A percentile compares a stretch with the other conserved stretches of the same genome.
Conservation (phyloP, 495 filamentous ascomycete species). For the Clohesyomyces aquaticus region DNA sequence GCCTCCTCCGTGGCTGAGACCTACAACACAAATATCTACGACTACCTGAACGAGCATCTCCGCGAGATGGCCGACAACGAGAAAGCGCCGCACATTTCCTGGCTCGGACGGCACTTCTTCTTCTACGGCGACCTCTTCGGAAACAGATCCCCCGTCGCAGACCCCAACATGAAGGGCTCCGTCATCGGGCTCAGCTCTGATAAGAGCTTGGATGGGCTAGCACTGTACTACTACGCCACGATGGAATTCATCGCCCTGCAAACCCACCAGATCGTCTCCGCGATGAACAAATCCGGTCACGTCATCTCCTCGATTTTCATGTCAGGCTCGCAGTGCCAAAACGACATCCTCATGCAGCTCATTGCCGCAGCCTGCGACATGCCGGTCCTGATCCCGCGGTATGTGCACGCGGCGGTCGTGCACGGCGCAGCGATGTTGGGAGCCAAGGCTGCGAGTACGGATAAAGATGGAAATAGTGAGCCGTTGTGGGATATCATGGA, state of each 20-base stretch:
- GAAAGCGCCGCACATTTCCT: slow-evolving; percentile 75
- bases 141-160: slow-evolving; percentile 90
- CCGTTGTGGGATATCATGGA: slow-evolving; percentile 96
- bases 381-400: slow-evolving; percentile 88
- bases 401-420: slow-evolving; percentile 93
- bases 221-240: slow-evolving; percentile 87
- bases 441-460: slow-evolving; percentile 79
- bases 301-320: slow-evolving; percentile 91
- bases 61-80: slow-evolving; percentile 68
- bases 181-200: slow-evolving; percentile 85
- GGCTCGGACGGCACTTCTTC: slow-evolving; percentile 88
- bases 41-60: slow-evolving; percentile 89
- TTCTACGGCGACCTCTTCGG: slow-evolving; percentile 99
- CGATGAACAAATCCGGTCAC: slow-evolving; percentile 56
- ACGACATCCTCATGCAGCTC: slow-evolving; percentile 84
- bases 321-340: slow-evolving; percentile 97
- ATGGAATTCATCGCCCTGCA: slow-evolving; percentile 98
- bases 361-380: slow-evolving; percentile 88
- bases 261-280: slow-evolving; percentile 90
- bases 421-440: slow-evolving; percentile 97
- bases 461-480: slow-evolving; percentile 74
- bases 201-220: slow-evolving; percentile 80
- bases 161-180: slow-evolving; percentile 87
- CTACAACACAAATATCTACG: slow-evolving; percentile 83
- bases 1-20: slow-evolving; percentile 74